Base-by-base conservation (phyloP, 208 protist genomes). In the Crithidia sp. region DNA sequence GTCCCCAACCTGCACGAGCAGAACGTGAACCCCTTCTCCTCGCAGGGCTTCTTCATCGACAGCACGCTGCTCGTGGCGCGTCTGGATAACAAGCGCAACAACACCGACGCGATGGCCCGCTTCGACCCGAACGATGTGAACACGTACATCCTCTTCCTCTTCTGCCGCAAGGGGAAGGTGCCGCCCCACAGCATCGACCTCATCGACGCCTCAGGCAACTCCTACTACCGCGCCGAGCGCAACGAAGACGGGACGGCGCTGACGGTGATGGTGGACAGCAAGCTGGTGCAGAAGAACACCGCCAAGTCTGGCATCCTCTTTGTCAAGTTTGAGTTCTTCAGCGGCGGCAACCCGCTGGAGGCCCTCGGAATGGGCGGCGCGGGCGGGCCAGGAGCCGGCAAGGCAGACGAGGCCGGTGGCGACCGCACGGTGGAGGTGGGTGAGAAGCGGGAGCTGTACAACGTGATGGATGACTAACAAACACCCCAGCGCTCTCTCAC, bases 21-120 rank as follows among this genome's bases (percentile, higher is more conserved):
- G 74, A 86, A 93, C 69, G 64, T 94, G 28, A 89, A 84, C 71
- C 92, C 92, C 54, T 96, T 79, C 79, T 89, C 88, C 53, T 94
- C 88, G 13, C 56, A 54, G 10, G 82, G 89, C 17, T 92, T 94
- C 77, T 60, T 80, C 45, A 67, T 86, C 43, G 83, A 84, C 56
- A 76, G 80, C 79, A 77, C 67, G 17, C 49, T 84, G 40, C 17
- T 90, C 53, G 78, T 91, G 9, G 41, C 83, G 3, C 80, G 88
- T 7, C 53, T 96, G 14, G 92, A 96, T 49, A 56, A 77, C 17
- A 92, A 90, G 80, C 77, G 78, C 40, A 81, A 82, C 19, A 58
- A 49, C 4, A 59, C 41, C 19, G 75, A 89, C 12, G 76, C 76
- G 39, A 70, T 78, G 58, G 67, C 62, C 12, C 74, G 66, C 45